Base-by-base conservation (phyloP, 2,329 filamentous ascomycete species). In the Botryotinia convoluta region DNA sequence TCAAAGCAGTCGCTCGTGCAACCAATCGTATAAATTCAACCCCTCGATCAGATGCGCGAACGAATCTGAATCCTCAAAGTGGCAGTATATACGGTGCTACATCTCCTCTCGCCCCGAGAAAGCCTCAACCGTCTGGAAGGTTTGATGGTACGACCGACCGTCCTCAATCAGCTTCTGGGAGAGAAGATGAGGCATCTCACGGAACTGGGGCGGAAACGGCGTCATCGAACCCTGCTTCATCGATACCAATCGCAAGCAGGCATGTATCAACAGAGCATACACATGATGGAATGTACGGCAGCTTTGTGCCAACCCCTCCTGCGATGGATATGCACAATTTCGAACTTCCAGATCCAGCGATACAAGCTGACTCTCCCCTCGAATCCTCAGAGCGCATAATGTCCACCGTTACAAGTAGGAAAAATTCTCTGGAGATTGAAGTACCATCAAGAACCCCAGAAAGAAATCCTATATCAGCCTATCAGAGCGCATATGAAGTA, bases 1-100 rank as follows among this genome's bases (percentile, higher is more conserved):
- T 98, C 82, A 98, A 98, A 83, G 90, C 90, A 73, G 91, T 98
- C 70, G 84, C 87, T 37, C 89, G 92, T 75, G 93, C 94, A 74
- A 87, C 96, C 75, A 86, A 88, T 84, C 83, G 89, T 84, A 82
- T 89, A 81, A 85, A 87, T 74, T 82, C 84, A 74, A 87, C 88
- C 0, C 88, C 90, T 16, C 76, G 74, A 73, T 74, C 77, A 10
- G 71, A 74, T 35, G 72, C 64, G 42, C 74, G 29, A 65, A 75
- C 71, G 26, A 74, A 59, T 29, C 37, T 72, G 48, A 63, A 45
- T n/a, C 72, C 73, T 26, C 74, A 70, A 70, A 76, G 60, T 26
- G 72, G 63, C 42, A 77, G 77, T 59, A 67, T 74, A 69, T 79
- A 80, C 37, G 78, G 78, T 39, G 71, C 78, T 18, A 80, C 74